Evolutionary conservation across 2,329 filamentous ascomycete genomes (phyloP).

Genomic region (Neopestalotiopsis sp.): DNA sequence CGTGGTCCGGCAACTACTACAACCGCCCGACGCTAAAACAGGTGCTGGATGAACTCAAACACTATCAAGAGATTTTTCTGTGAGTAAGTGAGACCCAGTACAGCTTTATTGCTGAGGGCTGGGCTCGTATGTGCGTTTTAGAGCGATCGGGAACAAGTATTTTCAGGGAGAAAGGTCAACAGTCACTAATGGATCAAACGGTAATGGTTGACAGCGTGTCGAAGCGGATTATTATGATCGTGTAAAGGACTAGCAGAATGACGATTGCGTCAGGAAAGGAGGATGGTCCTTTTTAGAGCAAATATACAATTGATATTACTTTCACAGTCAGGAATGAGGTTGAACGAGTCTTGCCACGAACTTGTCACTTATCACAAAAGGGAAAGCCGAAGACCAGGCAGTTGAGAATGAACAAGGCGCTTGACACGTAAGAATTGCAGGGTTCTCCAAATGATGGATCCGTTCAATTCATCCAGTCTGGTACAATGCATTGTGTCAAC

Average conservation of each 20-base stretch:
- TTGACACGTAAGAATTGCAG: too few species aligned
- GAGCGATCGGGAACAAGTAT: not conserved
- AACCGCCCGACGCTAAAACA: conserved; percentile 52
- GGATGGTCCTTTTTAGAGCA: too few species aligned
- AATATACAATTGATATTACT: too few species aligned
- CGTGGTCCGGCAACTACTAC: conserved; percentile 58
- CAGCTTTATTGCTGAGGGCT: not conserved
- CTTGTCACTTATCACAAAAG: not conserved
- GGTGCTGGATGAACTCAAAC: conserved; percentile 41
- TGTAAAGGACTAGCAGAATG: too few species aligned
- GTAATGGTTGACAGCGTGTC: not conserved
- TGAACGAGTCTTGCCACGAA: not conserved
- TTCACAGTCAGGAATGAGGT: not conserved
- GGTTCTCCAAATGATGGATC: too few species aligned
- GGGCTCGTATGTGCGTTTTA: not conserved
- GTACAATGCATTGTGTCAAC: too few species aligned
- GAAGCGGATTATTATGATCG: not conserved
- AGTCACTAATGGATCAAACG: not conserved
- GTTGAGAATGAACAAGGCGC: too few species aligned
- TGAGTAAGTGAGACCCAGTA: conserved; percentile 4
- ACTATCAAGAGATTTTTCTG: not conserved
- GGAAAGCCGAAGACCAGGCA: not conserved
- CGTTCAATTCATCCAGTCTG: too few species aligned
- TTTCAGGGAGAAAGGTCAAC: not conserved
- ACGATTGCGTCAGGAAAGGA: too few species aligned